Evolutionary conservation across 176 grass and related monocot genomes (phyloP), one percentile per base, ranked within the genome.

Genomic region (Juncus effusus): DNA sequence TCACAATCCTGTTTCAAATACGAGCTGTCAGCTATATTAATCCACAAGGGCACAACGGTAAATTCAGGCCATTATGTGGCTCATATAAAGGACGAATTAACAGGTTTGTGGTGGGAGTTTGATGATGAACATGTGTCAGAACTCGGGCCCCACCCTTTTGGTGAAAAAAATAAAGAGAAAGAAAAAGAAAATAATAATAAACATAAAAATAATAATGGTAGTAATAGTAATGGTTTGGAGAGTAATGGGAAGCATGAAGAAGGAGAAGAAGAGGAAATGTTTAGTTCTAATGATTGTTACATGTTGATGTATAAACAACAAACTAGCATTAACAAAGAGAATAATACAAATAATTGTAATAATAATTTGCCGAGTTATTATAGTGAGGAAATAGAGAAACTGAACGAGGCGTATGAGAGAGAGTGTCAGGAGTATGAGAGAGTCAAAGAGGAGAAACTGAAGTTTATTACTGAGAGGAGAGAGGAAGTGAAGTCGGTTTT

Each of bases 21-120:
- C 84, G 83, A 84, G 8, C 69, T 99, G 7, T 63, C 78, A 68
- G 95, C 95, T 63, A 99, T 99, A 82, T 78, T 99, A 63, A 94
- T 99, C 77, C 95, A 99, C 83, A 99, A 90, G 72, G 95, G 95
- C 38, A 82, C 83, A 65, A 74, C 78, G 76, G 95, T 87, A 84
- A 99, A 94, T 78, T 93, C 88, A 76, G 95, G 95, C 39, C 95
- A 99, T 65, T 99, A 99, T 75, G 89, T 99, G 12, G 89, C 89
- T 67, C 95, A 99, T 70, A 90, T 99, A 84, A 99, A 94, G 70
- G 89, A 99, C 51, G 95, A 94, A 89, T 87, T 65, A 19, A 87
- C 75, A 40, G 86, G 76, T 6, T 85, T 86, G 13, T 99, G 95
- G 95, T 99, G 95, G 95, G 95, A 99, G 56, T 99, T 99, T 78